Evolutionary conservation across 2,329 filamentous ascomycete species (phyloP), one percentile per base, ranked within the genome.

Genomic region (Nothomitra cinnamomea): DNA sequence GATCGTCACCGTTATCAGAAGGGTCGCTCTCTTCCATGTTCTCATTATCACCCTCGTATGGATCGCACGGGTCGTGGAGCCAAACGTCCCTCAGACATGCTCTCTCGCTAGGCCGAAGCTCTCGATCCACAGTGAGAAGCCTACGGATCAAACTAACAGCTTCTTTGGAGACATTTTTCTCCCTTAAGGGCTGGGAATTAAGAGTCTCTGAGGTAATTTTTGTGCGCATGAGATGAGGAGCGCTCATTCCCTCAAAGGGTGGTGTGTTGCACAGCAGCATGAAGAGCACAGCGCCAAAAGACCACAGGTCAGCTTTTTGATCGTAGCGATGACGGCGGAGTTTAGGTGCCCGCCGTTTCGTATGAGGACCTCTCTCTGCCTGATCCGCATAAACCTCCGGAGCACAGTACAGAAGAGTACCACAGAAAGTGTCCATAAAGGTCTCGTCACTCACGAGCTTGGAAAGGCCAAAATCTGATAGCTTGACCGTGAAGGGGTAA

Each of bases 301-400:
- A 96, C 90, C 92, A 98, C 57, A 95, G 85, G 64, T 98, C 92
- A 32, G 96, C 86, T 1, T 88, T 87, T 57, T 94, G 87, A 62
- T 82, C 87, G 65, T 98, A 98, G 56, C 56, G 41, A 36, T 40
- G 40, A 22, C 32, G 35, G 15, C 50, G 19, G 45, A 52, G 24
- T n/a, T 24, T 2, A 1, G 28, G 28, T 5, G 28, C 10, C 32
- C 28, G 19, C 25, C 42, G 25, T n/a, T 22, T 6, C 36, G 40
- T 8, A 66, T 68, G 22, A 64, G 61, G 71, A 65, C 67, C 66
- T 55, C 71, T 67, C 41, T 71, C 70, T 38, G 71, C 63, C 40
- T 82, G 78, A 21, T 80, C 75, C 60, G 79, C 75, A 59, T 80
- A 98, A 1, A 98, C 90, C 63, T 98, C 92, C 0, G 92, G 92